These are phyloP conservation scores for Dalbergia cochinchinensis DNA, from an alignment of 306 rosid species.

Conservation along the genomic window DNA sequence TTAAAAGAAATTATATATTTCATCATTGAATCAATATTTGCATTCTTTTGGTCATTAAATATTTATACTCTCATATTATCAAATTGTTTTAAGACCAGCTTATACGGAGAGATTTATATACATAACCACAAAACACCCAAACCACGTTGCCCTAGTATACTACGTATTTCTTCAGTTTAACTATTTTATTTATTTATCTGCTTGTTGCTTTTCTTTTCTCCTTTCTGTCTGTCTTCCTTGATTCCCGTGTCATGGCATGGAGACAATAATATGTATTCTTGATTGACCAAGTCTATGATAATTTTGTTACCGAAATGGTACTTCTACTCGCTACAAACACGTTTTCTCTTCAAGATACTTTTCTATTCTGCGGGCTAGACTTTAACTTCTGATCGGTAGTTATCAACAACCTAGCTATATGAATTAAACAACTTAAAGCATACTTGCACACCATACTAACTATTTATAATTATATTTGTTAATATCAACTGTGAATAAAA, in stretches of 20 bases:
- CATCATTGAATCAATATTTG: too few relatives aligned
- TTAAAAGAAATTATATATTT: too few relatives aligned
- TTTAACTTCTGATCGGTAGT: neutral
- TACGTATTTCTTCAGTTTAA: neutral
- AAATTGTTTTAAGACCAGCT: too few relatives aligned
- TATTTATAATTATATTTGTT: neutral
- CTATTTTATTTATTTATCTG: neutral
- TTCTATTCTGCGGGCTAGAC: neutral
- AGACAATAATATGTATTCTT: slow-evolving; percentile 8
- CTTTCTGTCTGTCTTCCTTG: neutral
- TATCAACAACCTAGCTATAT: slow-evolving; percentile 37
- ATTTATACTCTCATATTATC: too few relatives aligned
- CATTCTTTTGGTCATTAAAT: too few relatives aligned
- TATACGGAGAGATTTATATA: too few relatives aligned
- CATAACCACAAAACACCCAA: neutral
- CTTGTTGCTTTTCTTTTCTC: neutral
- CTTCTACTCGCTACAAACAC: slow-evolving; percentile 3
- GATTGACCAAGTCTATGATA: neutral
- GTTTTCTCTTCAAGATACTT: slow-evolving; percentile 17
- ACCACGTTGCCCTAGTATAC: neutral
- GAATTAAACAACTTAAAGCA: neutral
- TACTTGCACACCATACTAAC: neutral
- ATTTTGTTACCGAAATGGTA: neutral
- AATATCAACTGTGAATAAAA: slow-evolving; percentile 10
- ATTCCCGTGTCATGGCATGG: neutral